Evolutionary conservation across 495 filamentous ascomycete species (phyloP), one percentile per base, ranked within the genome.

Genomic region (Bryoglossum gracile): DNA sequence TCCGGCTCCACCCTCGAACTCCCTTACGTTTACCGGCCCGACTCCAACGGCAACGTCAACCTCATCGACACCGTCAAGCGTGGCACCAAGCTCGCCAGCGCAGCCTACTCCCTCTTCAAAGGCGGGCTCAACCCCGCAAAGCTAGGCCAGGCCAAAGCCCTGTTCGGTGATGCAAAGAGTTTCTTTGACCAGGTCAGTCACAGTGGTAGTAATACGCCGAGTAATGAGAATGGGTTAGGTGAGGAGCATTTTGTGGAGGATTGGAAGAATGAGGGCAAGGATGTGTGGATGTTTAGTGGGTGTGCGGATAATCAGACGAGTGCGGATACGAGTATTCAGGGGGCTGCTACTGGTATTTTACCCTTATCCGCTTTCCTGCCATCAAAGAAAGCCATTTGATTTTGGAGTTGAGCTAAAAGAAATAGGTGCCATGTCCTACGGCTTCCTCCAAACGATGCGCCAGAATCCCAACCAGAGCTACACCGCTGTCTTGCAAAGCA

Each of bases 231-330:
- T 28, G 75, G 75, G 0, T 58, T 80, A 14, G 74, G 65, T 0
- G 60, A 68, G 24, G 74, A 77, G 43, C 66, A 70, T 36, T 80
- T 75, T 55, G 58, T 62, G 22, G 70, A 73, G 46, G 58, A 76
- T 46, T 81, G 69, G 68, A 64, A 67, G 41, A 64, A 63, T 28
- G 73, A 77, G 51, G 72, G 73, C 10, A 70, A 71, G 50, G 68
- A 75, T 51, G 77, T 79, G 24, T 77, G 70, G 60, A 78, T 82
- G 78, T 80, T 77, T 52, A 71, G 65, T 37, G 78, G 78, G 3
- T 82, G 77, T 57, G 62, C 68, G 11, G 78, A 80, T 60, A 70
- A 80, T 48, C 76, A 82, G 65, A 81, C 77, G 1, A 71, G 65
- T 28, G 77, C 78, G 25, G 77, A 81, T 62, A 74, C 78, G 22